Base-by-base conservation (phyloP, 192 early-diverging fungal species). In the Phlyctochytrium bullatum region DNA sequence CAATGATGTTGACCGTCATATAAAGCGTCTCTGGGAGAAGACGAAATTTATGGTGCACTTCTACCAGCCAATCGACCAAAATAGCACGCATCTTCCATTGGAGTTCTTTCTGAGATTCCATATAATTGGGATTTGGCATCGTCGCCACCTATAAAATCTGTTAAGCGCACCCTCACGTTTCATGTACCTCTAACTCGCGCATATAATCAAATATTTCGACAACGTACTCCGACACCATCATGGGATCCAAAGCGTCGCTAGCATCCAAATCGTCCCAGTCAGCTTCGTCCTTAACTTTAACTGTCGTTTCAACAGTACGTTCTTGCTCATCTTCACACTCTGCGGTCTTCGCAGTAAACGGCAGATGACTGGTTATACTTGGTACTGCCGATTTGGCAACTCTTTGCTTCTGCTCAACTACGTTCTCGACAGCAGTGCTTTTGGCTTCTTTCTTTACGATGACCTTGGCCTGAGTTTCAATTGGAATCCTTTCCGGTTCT, bases 11-110 rank as follows among this genome's bases (percentile, higher is more conserved):
- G 62, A 97, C 88, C 4, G 94, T 80, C 62, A 98, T 72, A 69
- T 89, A 99, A 12, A 99, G 81, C 3, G 97, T 98, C 78, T 99
- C 97, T 27, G 94, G 92, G 17, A 96, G 80, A 61, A 98, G 81
- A 34, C 88, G 88, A 77, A 99, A 92, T 72, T 93, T 89, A 75
- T 85, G 76, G 77, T 98, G 94, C 25, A 94, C 88, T 72, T 98
- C 92, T 52, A 95, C 83, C 0, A 99, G 79, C 97, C 97, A 99
- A 76, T 98, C 93, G 31, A 97, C 80, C n/a, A 99, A 77, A 30
- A 97, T 88, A 57, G 79, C 76, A 63, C 97, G 88, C 95, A 98
- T 98, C 54, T 86, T 87, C 95, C 95, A 97, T 24, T 80, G 76
- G 30, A 99, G 83, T 52, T 94, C 91, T 32, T 86, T 83, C 75